A percentile compares a stretch with the other conserved stretches of the same genome.
These are phyloP conservation scores for Aspergillus affinis DNA, from an alignment of 495 filamentous ascomycete genomes.

Conservation along the genomic window DNA sequence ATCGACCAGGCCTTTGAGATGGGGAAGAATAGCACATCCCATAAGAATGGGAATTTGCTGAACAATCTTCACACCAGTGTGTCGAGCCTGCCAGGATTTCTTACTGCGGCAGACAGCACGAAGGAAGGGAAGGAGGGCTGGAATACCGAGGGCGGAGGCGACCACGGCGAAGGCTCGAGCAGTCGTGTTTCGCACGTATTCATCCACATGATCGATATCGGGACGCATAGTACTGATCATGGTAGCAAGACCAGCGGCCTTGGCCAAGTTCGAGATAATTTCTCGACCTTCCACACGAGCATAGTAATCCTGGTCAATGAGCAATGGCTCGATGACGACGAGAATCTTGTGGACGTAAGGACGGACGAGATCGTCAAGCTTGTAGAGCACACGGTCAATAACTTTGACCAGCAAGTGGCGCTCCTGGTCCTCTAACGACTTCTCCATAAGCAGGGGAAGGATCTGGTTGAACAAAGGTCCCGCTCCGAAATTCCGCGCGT, in stretches of 20 bases:
- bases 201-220: conserved; percentile 97
- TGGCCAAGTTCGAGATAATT: conserved; percentile 96
- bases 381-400: conserved; percentile 97
- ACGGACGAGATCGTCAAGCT: conserved; percentile 94
- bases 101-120: conserved; percentile 95
- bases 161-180: conserved; percentile 97
- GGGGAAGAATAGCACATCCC: conserved; percentile 95
- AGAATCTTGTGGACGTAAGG: conserved; percentile 98
- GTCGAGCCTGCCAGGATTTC: conserved; percentile 97
- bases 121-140: conserved; percentile 90
- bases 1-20: conserved; percentile 93
- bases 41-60: conserved; percentile 99
- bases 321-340: conserved; percentile 96
- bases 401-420: conserved; percentile 98
- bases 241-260: conserved; percentile 94
- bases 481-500: conserved; percentile 94
- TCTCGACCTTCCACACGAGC: conserved; percentile 97
- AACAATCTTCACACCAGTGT: conserved; percentile 99
- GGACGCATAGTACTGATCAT: conserved; percentile 99
- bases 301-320: conserved; percentile 99
- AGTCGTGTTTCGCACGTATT: conserved; percentile 99
- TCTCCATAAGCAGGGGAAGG: conserved; percentile 96
- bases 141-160: conserved; percentile 93
- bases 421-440: conserved; percentile 96
- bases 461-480: conserved; percentile 97